These are phyloP conservation scores for Malus asiatica DNA, from an alignment of 306 rosid genomes.

Conservation along the genomic window DNA sequence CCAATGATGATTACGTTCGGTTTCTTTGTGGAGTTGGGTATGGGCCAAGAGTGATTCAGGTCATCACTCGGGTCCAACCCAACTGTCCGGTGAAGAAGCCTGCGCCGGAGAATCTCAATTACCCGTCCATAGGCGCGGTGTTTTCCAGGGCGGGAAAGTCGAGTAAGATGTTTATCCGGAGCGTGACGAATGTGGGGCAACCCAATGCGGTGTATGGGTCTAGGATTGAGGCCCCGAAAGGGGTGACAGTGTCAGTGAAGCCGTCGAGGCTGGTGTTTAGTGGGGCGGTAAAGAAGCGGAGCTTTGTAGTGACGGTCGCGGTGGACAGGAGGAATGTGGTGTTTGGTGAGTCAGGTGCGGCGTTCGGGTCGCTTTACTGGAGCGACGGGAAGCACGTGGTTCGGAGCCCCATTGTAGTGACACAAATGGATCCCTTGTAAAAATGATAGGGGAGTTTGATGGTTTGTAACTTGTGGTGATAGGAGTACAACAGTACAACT, in stretches of 20 bases:
- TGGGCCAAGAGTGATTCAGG: conserved; percentile 58
- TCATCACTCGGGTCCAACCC: conserved; percentile 43
- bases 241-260: conserved; percentile 59
- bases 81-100: conserved; percentile 52
- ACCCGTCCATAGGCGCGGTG: conserved; percentile 63
- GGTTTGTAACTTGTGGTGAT: neutral
- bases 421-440: conserved; percentile 60
- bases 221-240: conserved; percentile 46
- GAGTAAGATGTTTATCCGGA: conserved; percentile 49
- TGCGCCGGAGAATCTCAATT: conserved; percentile 61
- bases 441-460: conserved; percentile 26
- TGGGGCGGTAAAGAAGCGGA: conserved; percentile 47
- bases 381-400: conserved; percentile 74
- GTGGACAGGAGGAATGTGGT: conserved; percentile 38
- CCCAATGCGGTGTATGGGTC: conserved; percentile 43
- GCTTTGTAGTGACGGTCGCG: conserved; percentile 50
- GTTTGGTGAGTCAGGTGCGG: conserved; percentile 61
- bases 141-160: conserved; percentile 32
- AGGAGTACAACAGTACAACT: neutral
- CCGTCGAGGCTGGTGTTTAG: conserved; percentile 61
- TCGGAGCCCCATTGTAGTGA: conserved; percentile 77
- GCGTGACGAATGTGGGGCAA: conserved; percentile 64
- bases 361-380: conserved; percentile 77
- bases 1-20: conserved; percentile 49
- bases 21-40: conserved; percentile 61